Evolutionary conservation across 2,329 filamentous ascomycete genomes (phyloP).

Genomic region (Biscogniauxia mediterranea): DNA sequence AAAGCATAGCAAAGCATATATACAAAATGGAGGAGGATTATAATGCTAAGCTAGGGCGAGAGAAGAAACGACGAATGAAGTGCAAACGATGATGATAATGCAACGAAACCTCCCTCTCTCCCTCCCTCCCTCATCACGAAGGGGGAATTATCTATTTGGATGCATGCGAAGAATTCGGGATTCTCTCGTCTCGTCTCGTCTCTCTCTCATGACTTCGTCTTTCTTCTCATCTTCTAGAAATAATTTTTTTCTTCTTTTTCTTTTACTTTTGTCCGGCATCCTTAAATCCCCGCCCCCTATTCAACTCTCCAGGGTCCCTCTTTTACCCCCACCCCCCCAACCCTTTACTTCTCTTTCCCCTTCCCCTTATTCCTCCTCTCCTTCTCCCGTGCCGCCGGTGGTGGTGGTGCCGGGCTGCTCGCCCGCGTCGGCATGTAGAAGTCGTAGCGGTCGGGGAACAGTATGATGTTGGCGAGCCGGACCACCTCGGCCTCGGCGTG

Average conservation of each 20-base stretch:
- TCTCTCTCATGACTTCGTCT: not conserved
- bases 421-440: constrained; percentile 44
- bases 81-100: too few species aligned
- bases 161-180: too few species aligned
- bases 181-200: too few species aligned
- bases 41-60: too few species aligned
- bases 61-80: too few species aligned
- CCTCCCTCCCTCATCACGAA: too few species aligned
- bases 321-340: too few species aligned
- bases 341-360: constrained; percentile 4
- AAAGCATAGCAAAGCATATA: too few species aligned
- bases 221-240: not conserved
- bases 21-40: too few species aligned
- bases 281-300: not conserved
- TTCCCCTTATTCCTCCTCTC: constrained; percentile 18
- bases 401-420: constrained; percentile 28
- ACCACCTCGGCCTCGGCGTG: constrained; percentile 52
- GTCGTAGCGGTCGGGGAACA: constrained; percentile 53
- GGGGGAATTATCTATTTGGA: too few species aligned
- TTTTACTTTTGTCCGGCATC: not conserved
- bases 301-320: not conserved
- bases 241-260: not conserved
- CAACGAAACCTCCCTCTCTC: too few species aligned
- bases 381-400: constrained; percentile 1
- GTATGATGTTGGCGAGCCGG: constrained; percentile 53